Base-by-base conservation (phyloP, 306 rosid genomes). In the Citrullus amarus region DNA sequence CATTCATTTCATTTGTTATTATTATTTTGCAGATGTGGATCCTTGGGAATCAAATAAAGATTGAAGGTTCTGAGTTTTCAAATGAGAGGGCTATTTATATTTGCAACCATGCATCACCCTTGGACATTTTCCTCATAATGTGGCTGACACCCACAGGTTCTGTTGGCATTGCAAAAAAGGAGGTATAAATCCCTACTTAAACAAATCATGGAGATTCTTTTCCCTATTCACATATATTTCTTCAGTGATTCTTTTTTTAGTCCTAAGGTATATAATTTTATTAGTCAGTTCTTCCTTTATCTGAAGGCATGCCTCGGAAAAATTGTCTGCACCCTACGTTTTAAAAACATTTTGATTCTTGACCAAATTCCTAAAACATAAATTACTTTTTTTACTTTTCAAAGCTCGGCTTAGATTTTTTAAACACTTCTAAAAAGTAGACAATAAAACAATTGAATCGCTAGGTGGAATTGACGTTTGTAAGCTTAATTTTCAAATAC, bases 91-190 rank as follows among this genome's bases (percentile, higher is more conserved):
- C 90, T 53, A 79, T 88, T 80, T 90, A 86, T 72, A 88, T 90
- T 66, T 82, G 93, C 20, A 90, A 90, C 38, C 91, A 90, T 86
- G 91, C 91, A 36, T 90, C 90, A 78, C 91, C 94, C 6, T 77
- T 90, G 60, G 90, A 88, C 74, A 83, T 90, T 68, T 85, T 88
- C 79, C 89, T 85, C 13, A 71, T 83, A 36, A 90, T 90, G 90
- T 85, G 91, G 91, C 75, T 90, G 82, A 88, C 88, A 68, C 91
- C 91, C 15, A 85, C 84, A 13, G 89, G 88, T 36, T 86, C 90
- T 7, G 92, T 90, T 60, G 92, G 92, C 38, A 86, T 90, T 81
- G 94, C 92, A 1, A 90, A 90, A 81, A 88, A 85, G 78, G 90
- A 90, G 92, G 91, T 86, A 77, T 55, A 48, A 25, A 16, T 25